Evolutionary conservation across 495 filamentous ascomycete genomes (phyloP).

Genomic region (Penicillium daleae): DNA sequence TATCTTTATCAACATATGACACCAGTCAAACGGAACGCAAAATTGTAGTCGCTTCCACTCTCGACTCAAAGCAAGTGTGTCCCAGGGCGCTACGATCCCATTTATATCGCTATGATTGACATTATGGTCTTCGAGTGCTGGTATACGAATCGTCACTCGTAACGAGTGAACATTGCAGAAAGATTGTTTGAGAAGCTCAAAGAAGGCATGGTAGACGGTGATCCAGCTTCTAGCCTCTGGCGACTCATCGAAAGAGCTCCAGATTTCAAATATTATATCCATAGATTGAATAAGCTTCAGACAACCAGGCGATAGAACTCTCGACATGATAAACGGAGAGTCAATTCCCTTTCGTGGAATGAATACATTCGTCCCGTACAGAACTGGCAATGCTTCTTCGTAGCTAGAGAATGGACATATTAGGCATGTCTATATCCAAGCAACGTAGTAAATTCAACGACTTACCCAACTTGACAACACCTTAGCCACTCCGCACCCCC

Average conservation of each 20-base stretch:
- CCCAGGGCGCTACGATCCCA: not conserved
- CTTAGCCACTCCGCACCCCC: slow-evolving; percentile 22
- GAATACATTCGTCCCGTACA: slow-evolving; percentile 26
- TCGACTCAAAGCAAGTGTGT: slow-evolving; percentile 1
- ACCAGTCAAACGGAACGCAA: slow-evolving; percentile 4
- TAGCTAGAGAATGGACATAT: slow-evolving; percentile 16
- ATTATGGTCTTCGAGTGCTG: not conserved
- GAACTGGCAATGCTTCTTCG: slow-evolving; percentile 20
- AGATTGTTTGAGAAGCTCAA: not conserved
- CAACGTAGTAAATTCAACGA: slow-evolving; percentile 1
- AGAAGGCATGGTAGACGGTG: not conserved
- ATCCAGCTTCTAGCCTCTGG: slow-evolving; percentile 4
- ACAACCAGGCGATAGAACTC: slow-evolving; percentile 11
- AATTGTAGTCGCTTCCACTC: slow-evolving; percentile 4
- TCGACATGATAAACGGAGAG: slow-evolving; percentile 17
- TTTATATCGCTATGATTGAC: not conserved
- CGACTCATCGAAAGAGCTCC: not conserved
- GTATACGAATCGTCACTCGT: slow-evolving; percentile 1
- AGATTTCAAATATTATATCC: slow-evolving; percentile 4
- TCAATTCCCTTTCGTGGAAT: slow-evolving; percentile 5
- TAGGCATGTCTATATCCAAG: slow-evolving; percentile 2
- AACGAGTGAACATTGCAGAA: not conserved
- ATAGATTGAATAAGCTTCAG: slow-evolving; percentile 15
- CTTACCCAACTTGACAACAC: slow-evolving; percentile 23
- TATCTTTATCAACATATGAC: not conserved